Conservation (phyloP, 768 basidiomycete species). For the Amanita fuliginea region DNA sequence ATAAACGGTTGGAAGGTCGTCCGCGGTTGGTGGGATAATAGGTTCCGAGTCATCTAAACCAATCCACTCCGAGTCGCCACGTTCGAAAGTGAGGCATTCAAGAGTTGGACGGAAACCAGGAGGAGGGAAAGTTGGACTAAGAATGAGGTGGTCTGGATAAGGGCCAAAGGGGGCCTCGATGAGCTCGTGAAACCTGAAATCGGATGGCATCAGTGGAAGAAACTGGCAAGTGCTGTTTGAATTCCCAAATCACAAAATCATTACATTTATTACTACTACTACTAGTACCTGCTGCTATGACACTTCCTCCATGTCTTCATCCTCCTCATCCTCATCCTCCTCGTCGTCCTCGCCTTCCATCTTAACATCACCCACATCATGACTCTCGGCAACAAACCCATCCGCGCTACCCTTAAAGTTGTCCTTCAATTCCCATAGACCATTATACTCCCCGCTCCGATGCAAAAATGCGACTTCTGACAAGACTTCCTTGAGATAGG, state of each 20-base stretch:
- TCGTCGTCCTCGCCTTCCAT: conserved; percentile 47
- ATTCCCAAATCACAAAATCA: too few species aligned
- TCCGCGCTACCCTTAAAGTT: conserved; percentile 46
- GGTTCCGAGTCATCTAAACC: conserved; percentile 38
- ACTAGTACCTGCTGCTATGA: too few species aligned
- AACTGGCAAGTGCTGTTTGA: too few species aligned
- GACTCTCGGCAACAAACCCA: not conserved
- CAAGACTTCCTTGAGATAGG: conserved; percentile 77
- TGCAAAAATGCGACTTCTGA: conserved; percentile 67
- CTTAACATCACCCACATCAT: conserved; percentile 25
- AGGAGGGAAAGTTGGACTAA: not conserved
- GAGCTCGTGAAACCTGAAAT: conserved; percentile 1
- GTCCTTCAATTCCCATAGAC: conserved; percentile 70
- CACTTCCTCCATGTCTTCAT: conserved; percentile 65
- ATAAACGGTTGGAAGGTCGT: conserved; percentile 20
- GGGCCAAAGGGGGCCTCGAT: conserved; percentile 3
- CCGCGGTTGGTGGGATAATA: conserved; percentile 17
- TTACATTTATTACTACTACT: too few species aligned
- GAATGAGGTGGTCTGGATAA: not conserved
- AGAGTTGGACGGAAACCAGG: not conserved
- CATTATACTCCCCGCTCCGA: conserved; percentile 71
- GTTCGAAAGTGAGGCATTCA: not conserved
- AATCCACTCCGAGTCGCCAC: not conserved
- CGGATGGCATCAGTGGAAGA: not conserved
- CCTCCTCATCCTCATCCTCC: conserved; percentile 49